Base-by-base conservation (phyloP, 148 eudicot genomes). In the Cornus controversa region DNA sequence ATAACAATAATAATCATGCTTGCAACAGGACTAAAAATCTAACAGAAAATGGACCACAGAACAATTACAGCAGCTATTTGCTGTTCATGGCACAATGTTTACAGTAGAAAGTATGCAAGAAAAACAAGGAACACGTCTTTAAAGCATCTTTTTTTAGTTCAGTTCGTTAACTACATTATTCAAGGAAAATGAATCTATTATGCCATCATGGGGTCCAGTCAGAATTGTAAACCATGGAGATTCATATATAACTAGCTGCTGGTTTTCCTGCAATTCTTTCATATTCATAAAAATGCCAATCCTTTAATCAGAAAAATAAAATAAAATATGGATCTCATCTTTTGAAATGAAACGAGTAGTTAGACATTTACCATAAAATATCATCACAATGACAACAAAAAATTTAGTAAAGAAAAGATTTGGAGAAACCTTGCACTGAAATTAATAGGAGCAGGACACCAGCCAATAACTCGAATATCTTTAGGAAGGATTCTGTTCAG, bases 371-470 rank as follows among this genome's bases (percentile, higher is more conserved):
- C 50, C 22, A 68, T 53, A 65, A 9, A 25, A 40, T 68, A 68
- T 66, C 18, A 31, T 66, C 18, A 54, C 77, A 42, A 73, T n/a
- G 7, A 69, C 29, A 22, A 10, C 15, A 68, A 24, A 75, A 70
- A 29, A 25, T 31, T 75, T 28, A 20, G 22, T 14, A 2, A 36
- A 69, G 34, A 60, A 69, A 26, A 65, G 70, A 16, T 53, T 23
- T 42, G 62, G 53, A 79, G 75, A 77, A 73, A 95, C 99, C 99
- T 93, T 82, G 99, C 99, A 81, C 92, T 92, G 79, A 95, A 88
- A 87, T 89, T 92, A 80, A 69, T 68, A 63, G 94, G 91, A 82
- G 84, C 96, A 80, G 96, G 93, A 82, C 92, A 89, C 99, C 99
- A 95, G 66, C 97, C 91, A 80, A 89, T 78, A 66, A 95, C 83